Evolutionary conservation across 2,329 filamentous ascomycete species (phyloP), one percentile per base, ranked within the genome.

Genomic region (Fusarium sp.): DNA sequence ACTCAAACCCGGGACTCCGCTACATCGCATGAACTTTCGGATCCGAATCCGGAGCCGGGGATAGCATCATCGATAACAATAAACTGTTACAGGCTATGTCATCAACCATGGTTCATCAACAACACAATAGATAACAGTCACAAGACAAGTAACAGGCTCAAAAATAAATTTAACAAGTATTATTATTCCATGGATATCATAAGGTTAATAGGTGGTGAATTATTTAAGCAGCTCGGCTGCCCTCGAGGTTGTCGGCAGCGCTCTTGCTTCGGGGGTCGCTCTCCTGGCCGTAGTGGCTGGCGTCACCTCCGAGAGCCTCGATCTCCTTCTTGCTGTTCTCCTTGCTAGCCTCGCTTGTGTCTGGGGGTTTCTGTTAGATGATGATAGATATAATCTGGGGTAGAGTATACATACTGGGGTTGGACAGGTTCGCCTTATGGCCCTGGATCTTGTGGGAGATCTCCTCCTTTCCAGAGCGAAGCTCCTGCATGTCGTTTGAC

Each of bases 371-470:
- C 16, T 18, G 40, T 70, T 23, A 71, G 55, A 51, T 27, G 3
- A 41, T 9, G 11, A 5, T 10, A 11, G 7, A 7, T 28, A 11
- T 6, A 10, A 4, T 4, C 18, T 12, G n/a, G 13, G 16, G 13
- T 23, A 32, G 8, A 18, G 4, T 23, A 4, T 1, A 16, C 66
- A 14, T 75, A 84, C 83, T 84, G 12, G 82, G 82, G 63, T 85
- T 85, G 59, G 79, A 78, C 20, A 85, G 67, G 65, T 85, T 85
- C 4, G 83, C 82, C 75, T 84, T 84, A 74, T 84, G 82, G 16
- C 83, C 82, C 68, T 71, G 72, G 56, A 77, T 77, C 50, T 71
- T 63, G 61, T 76, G 58, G 46, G 75, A 76, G 61, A 72, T 63
- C 30, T 74, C 71, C 48, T 77, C 75, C 63, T 66, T 68, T 54